phyloP scores from a whole-genome alignment of 208 protist genomes.

The Acanthamoeba divionensis region DNA sequence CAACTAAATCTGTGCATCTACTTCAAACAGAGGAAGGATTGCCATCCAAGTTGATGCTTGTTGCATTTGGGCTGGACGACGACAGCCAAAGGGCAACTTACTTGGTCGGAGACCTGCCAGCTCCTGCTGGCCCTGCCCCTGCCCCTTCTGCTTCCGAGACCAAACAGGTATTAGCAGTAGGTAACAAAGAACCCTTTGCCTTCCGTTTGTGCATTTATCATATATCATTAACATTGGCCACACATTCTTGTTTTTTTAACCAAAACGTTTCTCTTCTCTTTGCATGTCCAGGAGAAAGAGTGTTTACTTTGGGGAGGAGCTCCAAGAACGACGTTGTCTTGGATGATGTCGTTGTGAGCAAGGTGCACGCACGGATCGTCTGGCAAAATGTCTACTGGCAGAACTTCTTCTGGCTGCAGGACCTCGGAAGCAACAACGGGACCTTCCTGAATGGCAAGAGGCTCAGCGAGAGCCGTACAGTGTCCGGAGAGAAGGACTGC shows the following conservation, averaged over 20 bases:
- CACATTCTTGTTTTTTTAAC: background rate
- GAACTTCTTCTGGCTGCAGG: conserved; percentile 19
- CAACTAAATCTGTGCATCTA: no score
- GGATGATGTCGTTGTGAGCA: background rate
- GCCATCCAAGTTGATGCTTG: background rate
- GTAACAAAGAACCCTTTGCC: no score
- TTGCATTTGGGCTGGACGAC: background rate
- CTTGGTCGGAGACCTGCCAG: background rate
- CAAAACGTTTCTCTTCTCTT: background rate
- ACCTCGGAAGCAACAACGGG: conserved; percentile 21
- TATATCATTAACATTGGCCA: background rate
- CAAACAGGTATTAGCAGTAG: no score
- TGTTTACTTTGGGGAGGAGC: background rate
- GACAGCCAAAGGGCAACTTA: background rate
- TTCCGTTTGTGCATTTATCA: no score
- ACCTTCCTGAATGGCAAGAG: no score
- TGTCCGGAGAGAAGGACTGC: background rate
- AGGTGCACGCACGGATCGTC: background rate
- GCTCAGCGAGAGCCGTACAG: background rate
- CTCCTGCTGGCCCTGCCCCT: no score
- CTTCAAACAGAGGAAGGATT: background rate
- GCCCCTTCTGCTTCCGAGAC: no score
- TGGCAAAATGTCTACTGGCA: conserved; percentile 35
- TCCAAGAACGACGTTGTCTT: background rate
- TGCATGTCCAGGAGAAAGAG: background rate